Evolutionary conservation across 1,139 yeast genomes (phyloP).

Genomic region (Magnusiomyces sp.): DNA sequence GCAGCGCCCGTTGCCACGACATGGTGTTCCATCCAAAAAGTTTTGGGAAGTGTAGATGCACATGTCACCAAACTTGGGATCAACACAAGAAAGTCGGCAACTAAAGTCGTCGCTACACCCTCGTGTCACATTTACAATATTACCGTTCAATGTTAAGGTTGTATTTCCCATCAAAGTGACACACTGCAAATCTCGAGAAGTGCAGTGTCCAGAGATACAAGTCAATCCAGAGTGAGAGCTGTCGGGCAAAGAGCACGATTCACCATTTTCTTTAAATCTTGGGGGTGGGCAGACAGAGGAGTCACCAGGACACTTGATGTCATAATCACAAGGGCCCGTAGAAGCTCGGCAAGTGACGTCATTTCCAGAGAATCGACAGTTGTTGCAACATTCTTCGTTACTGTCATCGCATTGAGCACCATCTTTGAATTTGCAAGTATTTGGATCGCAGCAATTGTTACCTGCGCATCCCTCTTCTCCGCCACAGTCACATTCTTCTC

Average conservation of each 20-base stretch:
- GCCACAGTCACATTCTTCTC: slow-evolving; percentile 38
- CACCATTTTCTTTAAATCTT: slow-evolving; percentile 25
- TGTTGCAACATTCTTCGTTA: slow-evolving; percentile 31
- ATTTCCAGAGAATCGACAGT: slow-evolving; percentile 29
- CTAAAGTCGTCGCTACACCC: slow-evolving; percentile 29
- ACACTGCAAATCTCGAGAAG: slow-evolving; percentile 33
- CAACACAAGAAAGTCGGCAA: slow-evolving; percentile 30
- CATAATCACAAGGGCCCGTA: slow-evolving; percentile 33
- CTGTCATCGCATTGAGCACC: slow-evolving; percentile 34
- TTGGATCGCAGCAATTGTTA: slow-evolving; percentile 32
- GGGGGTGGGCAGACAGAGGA: slow-evolving; percentile 32
- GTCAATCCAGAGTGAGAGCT: slow-evolving; percentile 18
- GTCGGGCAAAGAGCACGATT: slow-evolving; percentile 22
- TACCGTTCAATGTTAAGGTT: slow-evolving; percentile 22
- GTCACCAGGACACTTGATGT: slow-evolving; percentile 32
- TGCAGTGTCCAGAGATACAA: slow-evolving; percentile 35
- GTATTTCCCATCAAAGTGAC: slow-evolving; percentile 26
- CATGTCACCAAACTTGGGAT: slow-evolving; percentile 22
- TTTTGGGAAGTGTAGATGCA: slow-evolving; percentile 29
- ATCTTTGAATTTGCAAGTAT: slow-evolving; percentile 30
- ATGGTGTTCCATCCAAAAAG: slow-evolving; percentile 35
- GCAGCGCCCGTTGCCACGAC: slow-evolving; percentile 29
- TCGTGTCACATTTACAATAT: slow-evolving; percentile 22
- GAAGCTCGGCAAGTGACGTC: slow-evolving; percentile 29
- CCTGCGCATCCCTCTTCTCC: slow-evolving; percentile 27